Evolutionary conservation across 495 filamentous ascomycete genomes (phyloP), one percentile per base, ranked within the genome.

Genomic region (Penicillium maclennaniae): DNA sequence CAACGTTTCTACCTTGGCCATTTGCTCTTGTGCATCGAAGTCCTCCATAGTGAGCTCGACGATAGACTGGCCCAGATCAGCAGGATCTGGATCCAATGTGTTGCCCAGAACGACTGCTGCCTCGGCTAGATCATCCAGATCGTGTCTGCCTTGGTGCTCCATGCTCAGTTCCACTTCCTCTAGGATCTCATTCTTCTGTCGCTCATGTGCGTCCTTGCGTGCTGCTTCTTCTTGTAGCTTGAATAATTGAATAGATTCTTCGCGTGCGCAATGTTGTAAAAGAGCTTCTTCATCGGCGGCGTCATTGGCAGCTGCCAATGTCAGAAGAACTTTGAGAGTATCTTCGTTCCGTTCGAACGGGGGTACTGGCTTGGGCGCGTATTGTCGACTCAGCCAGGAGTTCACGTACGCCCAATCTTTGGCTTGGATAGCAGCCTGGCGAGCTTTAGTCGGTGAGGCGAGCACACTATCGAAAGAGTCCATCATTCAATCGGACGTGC

Each of bases 331-430:
- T 47, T 83, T 85, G 21, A 97, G 76, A 1, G 91, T 96, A 51
- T 91, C 87, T 42, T 83, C 78, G 63, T 92, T 96, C 59, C 89
- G 84, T 69, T 97, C 92, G 68, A 95, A 93, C 6, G 75, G 58
- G 1, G 85, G 86, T 1, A 83, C 59, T 2, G 76, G 73, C 42
- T 79, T 78, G 1, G 87, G 83, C 7, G 77, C 69, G 62, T 86
- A 91, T 56, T 88, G 85, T 43, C 78, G 74, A 25, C 69, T 63
- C 3, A 97, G 82, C 90, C 92, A 97, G 69, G 75, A 71, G 73
- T 95, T 88, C 60, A 95, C 77, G 61, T 87, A 89, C 48, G 84
- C 81, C 92, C 91, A 97, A 75, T 96, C 91, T 64, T 89, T 88
- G 43, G 88, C 86, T 43, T 76, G 67, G 25, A 77, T 74, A 45